phyloP scores from a whole-genome alignment of 192 early-diverging fungal genomes.

The Coemansia sp. region DNA sequence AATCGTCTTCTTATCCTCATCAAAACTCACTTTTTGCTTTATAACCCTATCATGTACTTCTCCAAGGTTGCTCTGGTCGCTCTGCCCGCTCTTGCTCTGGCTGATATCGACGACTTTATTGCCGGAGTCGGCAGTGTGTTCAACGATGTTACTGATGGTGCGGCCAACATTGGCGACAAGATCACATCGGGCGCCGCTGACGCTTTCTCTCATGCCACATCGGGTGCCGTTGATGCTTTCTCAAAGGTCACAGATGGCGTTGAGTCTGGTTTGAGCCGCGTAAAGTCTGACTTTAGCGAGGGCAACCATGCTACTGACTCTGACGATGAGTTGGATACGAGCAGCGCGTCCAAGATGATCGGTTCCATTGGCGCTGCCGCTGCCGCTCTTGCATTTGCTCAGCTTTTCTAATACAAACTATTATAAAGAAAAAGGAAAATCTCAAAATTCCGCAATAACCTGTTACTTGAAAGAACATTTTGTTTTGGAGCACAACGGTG shows the following conservation, averaged over 20 bases:
- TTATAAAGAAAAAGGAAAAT: background rate
- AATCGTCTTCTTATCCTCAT: background rate
- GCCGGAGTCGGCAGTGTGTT: constrained; percentile 18
- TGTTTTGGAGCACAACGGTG: background rate
- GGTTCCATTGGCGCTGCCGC: constrained; percentile 12
- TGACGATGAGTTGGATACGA: background rate
- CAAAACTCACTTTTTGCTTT: constrained; percentile 8
- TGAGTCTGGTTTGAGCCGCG: constrained; percentile 16
- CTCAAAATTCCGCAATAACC: background rate
- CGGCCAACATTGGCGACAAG: background rate
- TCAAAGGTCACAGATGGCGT: background rate
- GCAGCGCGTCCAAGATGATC: background rate
- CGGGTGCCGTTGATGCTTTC: constrained; percentile 1
- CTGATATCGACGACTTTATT: constrained; percentile 21
- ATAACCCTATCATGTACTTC: background rate
- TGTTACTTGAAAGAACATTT: background rate
- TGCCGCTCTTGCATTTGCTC: constrained; percentile 20
- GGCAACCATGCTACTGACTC: constrained; percentile 13
- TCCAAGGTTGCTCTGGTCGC: constrained; percentile 18
- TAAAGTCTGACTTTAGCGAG: constrained; percentile 39
- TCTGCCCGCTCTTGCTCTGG: constrained; percentile 21
- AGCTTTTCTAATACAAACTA: constrained; percentile 21
- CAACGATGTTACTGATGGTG: constrained; percentile 6
- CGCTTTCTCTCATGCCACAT: background rate
- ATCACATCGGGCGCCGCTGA: constrained; percentile 4